Evolutionary conservation across 805 yeast species (phyloP).

Genomic region (Saccharomyces eubayanus): DNA sequence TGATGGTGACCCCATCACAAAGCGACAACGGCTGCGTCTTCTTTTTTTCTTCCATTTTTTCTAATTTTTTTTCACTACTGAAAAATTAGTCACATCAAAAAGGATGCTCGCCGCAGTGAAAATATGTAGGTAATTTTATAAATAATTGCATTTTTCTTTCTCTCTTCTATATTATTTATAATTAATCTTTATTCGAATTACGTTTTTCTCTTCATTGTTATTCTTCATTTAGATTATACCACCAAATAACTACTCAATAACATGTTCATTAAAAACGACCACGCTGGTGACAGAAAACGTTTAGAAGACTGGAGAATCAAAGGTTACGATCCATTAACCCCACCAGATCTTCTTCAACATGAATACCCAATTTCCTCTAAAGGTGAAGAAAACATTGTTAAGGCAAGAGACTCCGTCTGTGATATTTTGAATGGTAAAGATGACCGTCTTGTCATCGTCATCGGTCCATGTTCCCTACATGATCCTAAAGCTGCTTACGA

Average conservation of each 20-base stretch:
- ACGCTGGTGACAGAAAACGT: constrained; percentile 75
- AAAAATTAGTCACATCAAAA: neutral
- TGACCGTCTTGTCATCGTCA: constrained; percentile 79
- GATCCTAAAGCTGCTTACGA: constrained; percentile 90
- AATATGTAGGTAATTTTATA: neutral
- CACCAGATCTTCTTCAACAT: constrained; percentile 86
- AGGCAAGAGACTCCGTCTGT: constrained; percentile 69
- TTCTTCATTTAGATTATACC: neutral
- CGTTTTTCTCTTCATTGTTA: neutral
- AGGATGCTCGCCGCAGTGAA: neutral
- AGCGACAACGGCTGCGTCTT: neutral
- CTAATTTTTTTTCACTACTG: neutral
- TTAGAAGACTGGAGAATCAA: constrained; percentile 70
- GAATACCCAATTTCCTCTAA: constrained; percentile 63
- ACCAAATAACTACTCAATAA: constrained; percentile 12
- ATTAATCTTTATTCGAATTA: neutral
- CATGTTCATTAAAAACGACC: constrained; percentile 80
- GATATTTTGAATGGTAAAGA: constrained; percentile 71
- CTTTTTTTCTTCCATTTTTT: neutral
- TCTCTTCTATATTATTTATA: neutral
- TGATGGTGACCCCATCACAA: neutral
- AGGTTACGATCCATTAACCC: constrained; percentile 92
- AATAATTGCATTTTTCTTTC: neutral
- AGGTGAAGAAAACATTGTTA: constrained; percentile 54
- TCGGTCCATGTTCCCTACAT: constrained; percentile 96